Conservation (phyloP, 345 rosid species). For the Anastatica hierochuntica region DNA sequence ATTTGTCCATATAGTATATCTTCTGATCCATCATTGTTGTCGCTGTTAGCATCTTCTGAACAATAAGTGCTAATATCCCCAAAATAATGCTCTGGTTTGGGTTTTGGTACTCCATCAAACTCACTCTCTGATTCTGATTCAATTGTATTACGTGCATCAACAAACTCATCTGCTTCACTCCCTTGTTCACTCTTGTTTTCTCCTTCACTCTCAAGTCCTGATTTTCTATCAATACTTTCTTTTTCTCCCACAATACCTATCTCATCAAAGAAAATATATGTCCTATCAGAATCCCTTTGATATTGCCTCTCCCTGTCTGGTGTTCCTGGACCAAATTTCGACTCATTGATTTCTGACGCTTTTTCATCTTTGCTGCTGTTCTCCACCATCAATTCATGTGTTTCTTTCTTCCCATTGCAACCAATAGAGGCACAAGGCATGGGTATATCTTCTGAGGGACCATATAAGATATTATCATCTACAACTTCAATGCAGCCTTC, state of each 20-base stretch:
- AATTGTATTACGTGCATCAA: constrained; percentile 87
- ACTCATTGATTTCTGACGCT: constrained; percentile 20
- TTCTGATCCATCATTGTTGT: constrained; percentile 19
- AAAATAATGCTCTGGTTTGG: constrained; percentile 21
- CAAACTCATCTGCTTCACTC: constrained; percentile 55
- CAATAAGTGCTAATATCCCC: constrained; percentile 25
- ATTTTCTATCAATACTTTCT: constrained; percentile 39
- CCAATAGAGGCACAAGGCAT: constrained; percentile 34
- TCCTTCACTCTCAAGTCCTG: constrained; percentile 28
- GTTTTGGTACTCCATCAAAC: constrained; percentile 19
- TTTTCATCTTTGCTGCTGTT: constrained; percentile 21
- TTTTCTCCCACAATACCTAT: constrained; percentile 26
- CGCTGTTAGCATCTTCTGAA: constrained; percentile 24
- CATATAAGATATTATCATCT: constrained; percentile 26
- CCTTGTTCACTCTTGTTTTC: constrained; percentile 52
- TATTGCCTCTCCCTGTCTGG: constrained; percentile 20
- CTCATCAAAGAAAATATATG: constrained; percentile 19
- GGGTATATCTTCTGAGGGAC: constrained; percentile 34
- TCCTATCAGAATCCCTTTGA: constrained; percentile 17
- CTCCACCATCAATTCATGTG: constrained; percentile 29
- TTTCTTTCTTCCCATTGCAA: constrained; percentile 70
- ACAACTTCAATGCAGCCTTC: constrained; percentile 26
- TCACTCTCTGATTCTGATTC: constrained; percentile 65
- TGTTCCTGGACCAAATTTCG: constrained; percentile 31
- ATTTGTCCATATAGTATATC: constrained; percentile 16